A percentile compares a stretch with the other conserved stretches of the same genome.
phyloP scores from a whole-genome alignment of 2,329 filamentous ascomycete genomes.

The Fusarium sp. region DNA sequence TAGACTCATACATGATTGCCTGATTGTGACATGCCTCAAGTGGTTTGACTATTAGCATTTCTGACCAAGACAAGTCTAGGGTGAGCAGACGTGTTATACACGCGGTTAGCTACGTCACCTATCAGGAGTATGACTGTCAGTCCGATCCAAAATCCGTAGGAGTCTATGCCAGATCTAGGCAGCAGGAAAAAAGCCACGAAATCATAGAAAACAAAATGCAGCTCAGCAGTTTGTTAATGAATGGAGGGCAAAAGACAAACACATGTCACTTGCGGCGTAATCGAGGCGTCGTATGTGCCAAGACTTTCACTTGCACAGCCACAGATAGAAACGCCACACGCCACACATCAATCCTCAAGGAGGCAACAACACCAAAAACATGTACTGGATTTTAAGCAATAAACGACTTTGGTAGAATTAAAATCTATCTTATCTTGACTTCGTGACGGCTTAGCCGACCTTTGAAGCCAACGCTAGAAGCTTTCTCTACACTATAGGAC shows the following conservation, averaged over 20 bases:
- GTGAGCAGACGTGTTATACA: neutral
- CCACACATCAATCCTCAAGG: neutral
- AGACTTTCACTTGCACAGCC: neutral
- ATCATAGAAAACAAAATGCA: rapidly evolving
- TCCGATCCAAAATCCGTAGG: neutral
- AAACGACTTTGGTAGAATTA: neutral
- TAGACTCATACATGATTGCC: neutral
- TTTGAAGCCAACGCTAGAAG: rapidly evolving
- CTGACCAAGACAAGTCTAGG: neutral
- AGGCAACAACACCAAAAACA: neutral
- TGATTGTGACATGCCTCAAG: neutral
- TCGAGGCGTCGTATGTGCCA: neutral
- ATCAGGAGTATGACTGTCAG: neutral
- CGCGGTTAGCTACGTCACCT: neutral
- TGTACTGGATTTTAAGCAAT: neutral
- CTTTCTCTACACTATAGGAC: neutral
- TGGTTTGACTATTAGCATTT: rapidly evolving
- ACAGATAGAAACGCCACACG: neutral
- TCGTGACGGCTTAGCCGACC: rapidly evolving
- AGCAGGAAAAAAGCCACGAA: neutral
- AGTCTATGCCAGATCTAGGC: neutral
- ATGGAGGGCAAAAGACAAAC: neutral
- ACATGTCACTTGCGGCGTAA: neutral
- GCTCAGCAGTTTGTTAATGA: no score
- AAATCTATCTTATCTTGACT: rapidly evolving